phyloP scores from a whole-genome alignment of 495 filamentous ascomycete genomes.

The Elaphomyces granulatus region DNA sequence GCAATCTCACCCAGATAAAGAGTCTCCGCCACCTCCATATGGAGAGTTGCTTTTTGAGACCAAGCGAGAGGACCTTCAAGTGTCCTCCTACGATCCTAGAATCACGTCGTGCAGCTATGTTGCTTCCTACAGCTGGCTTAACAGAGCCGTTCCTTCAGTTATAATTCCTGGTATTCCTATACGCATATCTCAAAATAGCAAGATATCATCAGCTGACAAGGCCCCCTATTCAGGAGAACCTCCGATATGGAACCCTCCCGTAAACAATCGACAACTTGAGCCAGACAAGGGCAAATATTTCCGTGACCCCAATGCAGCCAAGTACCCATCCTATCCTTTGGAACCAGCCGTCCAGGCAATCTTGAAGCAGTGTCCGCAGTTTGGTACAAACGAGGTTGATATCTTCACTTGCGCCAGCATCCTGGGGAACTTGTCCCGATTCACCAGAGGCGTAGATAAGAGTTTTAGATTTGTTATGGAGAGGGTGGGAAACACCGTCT shows the following conservation, averaged over 20 bases:
- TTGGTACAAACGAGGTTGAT: constrained; percentile 32
- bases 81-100: no score
- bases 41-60: neutral
- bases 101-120: constrained; percentile 19
- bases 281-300: constrained; percentile 40
- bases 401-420: constrained; percentile 49
- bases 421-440: constrained; percentile 41
- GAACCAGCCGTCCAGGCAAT: constrained; percentile 43
- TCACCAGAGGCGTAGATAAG: constrained; percentile 31
- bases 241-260: constrained; percentile 41
- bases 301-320: constrained; percentile 49
- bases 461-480: constrained; percentile 47
- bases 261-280: constrained; percentile 19
- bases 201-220: neutral
- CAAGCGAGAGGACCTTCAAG: neutral
- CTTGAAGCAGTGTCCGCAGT: constrained; percentile 19
- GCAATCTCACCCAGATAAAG: no score
- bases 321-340: constrained; percentile 38
- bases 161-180: constrained; percentile 37
- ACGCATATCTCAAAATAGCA: constrained; percentile 3
- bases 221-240: constrained; percentile 20
- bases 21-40: neutral
- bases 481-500: constrained; percentile 43
- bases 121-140: constrained; percentile 43
- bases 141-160: constrained; percentile 25